A percentile compares a stretch with the other conserved stretches of the same genome.
phyloP scores from a whole-genome alignment of 768 basidiomycete species.

The Cyclocybe aegerita region DNA sequence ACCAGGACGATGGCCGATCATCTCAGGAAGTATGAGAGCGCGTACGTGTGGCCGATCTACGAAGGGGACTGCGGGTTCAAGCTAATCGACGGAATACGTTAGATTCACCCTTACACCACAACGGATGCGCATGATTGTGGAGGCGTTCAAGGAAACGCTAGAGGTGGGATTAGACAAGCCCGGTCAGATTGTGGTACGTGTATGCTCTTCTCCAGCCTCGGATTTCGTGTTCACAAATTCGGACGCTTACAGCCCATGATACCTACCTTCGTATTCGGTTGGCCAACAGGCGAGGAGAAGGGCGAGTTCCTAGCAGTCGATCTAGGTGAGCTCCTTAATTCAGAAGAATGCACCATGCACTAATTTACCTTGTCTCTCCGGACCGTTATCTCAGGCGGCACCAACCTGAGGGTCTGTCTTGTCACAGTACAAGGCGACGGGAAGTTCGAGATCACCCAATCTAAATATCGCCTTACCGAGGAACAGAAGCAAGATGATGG shows the following conservation, averaged over 20 bases:
- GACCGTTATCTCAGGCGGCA: constrained; percentile 59
- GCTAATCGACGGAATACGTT: constrained; percentile 11
- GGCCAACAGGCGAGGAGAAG: constrained; percentile 86
- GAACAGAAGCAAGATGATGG: constrained; percentile 99
- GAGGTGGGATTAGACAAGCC: constrained; percentile 83
- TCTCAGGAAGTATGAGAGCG: constrained; percentile 83
- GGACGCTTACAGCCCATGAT: constrained; percentile 75
- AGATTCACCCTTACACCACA: constrained; percentile 89
- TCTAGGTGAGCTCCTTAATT: constrained; percentile 55
- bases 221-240: constrained; percentile 1
- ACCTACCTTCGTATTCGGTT: constrained; percentile 94
- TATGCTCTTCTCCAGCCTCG: constrained; percentile 3
- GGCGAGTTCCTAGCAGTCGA: constrained; percentile 92
- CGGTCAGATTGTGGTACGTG: constrained; percentile 84
- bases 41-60: constrained; percentile 49
- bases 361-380: neutral
- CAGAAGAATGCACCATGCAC: neutral
- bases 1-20: constrained; percentile 91
- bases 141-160: constrained; percentile 91
- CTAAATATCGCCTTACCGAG: constrained; percentile 95
- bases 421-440: constrained; percentile 90
- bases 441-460: constrained; percentile 97
- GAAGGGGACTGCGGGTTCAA: constrained; percentile 5
- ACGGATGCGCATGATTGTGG: constrained; percentile 95
- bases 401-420: constrained; percentile 97